These are phyloP conservation scores for Saturnispora silvae DNA, from an alignment of 805 yeast genomes.

Conservation along the genomic window DNA sequence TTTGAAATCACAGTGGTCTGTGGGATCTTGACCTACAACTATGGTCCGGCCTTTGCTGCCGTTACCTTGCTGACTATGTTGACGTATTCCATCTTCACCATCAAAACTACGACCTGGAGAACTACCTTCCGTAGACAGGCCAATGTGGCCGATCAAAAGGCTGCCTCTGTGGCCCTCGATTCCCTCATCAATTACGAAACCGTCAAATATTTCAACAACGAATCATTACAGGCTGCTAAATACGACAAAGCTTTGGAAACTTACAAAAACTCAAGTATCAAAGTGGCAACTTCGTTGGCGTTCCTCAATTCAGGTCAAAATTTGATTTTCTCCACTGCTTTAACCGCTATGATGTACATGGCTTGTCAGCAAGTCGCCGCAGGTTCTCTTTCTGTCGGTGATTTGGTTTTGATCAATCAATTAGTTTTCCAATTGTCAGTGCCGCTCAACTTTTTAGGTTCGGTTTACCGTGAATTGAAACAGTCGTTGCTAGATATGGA, in stretches of 20 bases:
- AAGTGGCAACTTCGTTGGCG: constrained; percentile 77
- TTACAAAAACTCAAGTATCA: constrained; percentile 67
- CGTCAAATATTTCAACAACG: constrained; percentile 91
- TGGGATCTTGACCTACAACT: constrained; percentile 87
- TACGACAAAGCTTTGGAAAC: constrained; percentile 64
- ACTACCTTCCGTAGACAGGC: constrained; percentile 84
- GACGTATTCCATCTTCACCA: constrained; percentile 80
- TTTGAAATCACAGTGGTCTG: constrained; percentile 90
- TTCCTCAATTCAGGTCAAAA: constrained; percentile 73
- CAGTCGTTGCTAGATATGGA: constrained; percentile 96
- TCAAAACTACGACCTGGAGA: constrained; percentile 92
- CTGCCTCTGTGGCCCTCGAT: constrained; percentile 91
- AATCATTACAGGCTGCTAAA: constrained; percentile 62
- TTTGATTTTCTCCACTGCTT: constrained; percentile 72
- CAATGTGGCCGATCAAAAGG: constrained; percentile 86
- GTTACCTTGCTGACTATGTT: constrained; percentile 82
- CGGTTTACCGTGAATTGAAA: constrained; percentile 89
- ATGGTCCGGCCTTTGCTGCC: constrained; percentile 80
- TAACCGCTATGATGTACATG: constrained; percentile 97
- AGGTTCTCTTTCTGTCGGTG: constrained; percentile 84
- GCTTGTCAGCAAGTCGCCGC: constrained; percentile 87
- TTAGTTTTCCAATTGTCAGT: constrained; percentile 92
- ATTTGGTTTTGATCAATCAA: constrained; percentile 87
- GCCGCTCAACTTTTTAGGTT: constrained; percentile 88
- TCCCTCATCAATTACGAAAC: constrained; percentile 90